phyloP scores from a whole-genome alignment of 495 filamentous ascomycete genomes.

The Lineolata rhizophorae region DNA sequence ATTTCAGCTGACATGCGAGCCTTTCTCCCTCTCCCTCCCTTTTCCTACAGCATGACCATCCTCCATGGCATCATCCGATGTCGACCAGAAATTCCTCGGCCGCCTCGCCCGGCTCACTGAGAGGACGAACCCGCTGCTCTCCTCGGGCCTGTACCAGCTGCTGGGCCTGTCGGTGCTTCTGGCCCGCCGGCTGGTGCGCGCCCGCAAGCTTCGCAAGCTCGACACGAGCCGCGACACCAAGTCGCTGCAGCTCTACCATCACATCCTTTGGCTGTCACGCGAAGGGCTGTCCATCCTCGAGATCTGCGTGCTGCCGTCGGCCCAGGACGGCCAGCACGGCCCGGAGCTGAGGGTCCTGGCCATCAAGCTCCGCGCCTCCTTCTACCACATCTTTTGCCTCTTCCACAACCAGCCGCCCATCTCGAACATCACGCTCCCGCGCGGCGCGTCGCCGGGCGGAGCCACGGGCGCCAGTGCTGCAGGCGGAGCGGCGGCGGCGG shows the following conservation, averaged over 20 bases:
- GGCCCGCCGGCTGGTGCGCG: slow-evolving; percentile 60
- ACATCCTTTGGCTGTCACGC: slow-evolving; percentile 87
- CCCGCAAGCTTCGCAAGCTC: slow-evolving; percentile 61
- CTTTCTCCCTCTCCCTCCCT: too few relatives aligned
- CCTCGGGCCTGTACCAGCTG: slow-evolving; percentile 66
- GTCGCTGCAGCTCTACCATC: slow-evolving; percentile 65
- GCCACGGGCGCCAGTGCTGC: slow-evolving; percentile 7
- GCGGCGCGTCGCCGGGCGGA: slow-evolving; percentile 10
- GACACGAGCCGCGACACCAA: slow-evolving; percentile 62
- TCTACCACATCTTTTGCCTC: slow-evolving; percentile 90
- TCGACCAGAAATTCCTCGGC: slow-evolving; percentile 91
- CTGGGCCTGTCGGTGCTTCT: slow-evolving; percentile 80
- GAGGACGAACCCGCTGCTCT: slow-evolving; percentile 50
- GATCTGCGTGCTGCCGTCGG: slow-evolving; percentile 56
- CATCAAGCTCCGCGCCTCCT: slow-evolving; percentile 78
- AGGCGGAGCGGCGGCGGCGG: slow-evolving; percentile 8
- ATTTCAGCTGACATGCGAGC: too few relatives aligned
- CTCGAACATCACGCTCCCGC: slow-evolving; percentile 12
- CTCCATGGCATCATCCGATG: slow-evolving; percentile 82
- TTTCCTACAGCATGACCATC: slow-evolving; percentile 5
- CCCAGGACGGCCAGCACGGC: slow-evolving; percentile 31
- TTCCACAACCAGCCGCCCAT: slow-evolving; percentile 65
- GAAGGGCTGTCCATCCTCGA: slow-evolving; percentile 78
- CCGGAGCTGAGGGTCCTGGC: slow-evolving; percentile 47
- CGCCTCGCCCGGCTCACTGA: slow-evolving; percentile 56